Evolutionary conservation across 1,284 basidiomycete genomes (phyloP).

Genomic region (Malassezia vespertilionis): DNA sequence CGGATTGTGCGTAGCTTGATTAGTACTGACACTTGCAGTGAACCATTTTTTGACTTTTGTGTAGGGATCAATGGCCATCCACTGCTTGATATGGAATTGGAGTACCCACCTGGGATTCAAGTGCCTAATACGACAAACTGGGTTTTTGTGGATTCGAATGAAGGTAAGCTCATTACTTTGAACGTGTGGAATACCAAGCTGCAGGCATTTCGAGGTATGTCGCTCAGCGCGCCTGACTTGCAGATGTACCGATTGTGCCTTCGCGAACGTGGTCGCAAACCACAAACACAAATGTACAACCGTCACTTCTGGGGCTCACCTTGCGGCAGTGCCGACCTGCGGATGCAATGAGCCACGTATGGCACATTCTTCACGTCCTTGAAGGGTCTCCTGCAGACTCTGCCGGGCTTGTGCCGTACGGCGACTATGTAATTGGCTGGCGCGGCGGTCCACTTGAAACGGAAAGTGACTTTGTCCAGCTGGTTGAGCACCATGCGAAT

Average conservation of each 20-base stretch:
- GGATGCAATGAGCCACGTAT: conserved; percentile 52
- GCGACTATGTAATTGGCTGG: conserved; percentile 86
- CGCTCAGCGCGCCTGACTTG: background rate
- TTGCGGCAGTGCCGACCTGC: conserved; percentile 63
- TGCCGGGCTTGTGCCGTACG: conserved; percentile 67
- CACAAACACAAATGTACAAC: conserved; percentile 42
- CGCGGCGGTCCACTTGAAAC: conserved; percentile 70
- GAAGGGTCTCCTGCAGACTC: conserved; percentile 86
- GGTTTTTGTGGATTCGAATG: conserved; percentile 63
- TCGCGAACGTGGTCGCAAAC: conserved; percentile 62
- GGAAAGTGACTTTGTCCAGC: conserved; percentile 93
- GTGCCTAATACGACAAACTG: conserved; percentile 22
- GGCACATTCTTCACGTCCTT: conserved; percentile 93
- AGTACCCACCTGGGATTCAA: background rate
- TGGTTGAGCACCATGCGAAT: conserved; percentile 86
- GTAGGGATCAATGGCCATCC: conserved; percentile 62
- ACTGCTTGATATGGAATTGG: conserved; percentile 26
- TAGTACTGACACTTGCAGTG: conserved; percentile 45
- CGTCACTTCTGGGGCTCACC: conserved; percentile 76
- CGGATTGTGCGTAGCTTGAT: conserved; percentile 52
- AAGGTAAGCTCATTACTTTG: conserved; percentile 66
- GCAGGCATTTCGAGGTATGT: conserved; percentile 67
- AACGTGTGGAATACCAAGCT: conserved; percentile 85
- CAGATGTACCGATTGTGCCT: conserved; percentile 69
- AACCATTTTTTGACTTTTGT: conserved; percentile 94